Evolutionary conservation across 768 basidiomycete genomes (phyloP).

Genomic region (Kwoniella sp.): DNA sequence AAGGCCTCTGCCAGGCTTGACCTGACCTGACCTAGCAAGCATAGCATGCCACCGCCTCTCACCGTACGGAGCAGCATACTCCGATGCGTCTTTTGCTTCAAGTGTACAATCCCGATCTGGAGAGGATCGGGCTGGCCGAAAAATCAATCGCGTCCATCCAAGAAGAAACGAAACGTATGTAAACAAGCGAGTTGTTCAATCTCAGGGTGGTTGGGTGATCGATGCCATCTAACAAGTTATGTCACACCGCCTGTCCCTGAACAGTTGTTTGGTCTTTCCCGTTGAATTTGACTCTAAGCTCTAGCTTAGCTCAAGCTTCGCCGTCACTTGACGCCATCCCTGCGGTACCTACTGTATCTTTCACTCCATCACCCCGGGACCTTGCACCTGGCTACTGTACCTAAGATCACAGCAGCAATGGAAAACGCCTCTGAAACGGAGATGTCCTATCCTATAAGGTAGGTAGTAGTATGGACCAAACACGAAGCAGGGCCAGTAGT

Average conservation of each 20-base stretch:
- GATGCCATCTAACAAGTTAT: background rate
- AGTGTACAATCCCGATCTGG: no score
- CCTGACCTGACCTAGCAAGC: no score
- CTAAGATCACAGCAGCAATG: background rate
- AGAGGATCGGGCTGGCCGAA: background rate
- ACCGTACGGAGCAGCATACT: no score
- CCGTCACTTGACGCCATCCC: no score
- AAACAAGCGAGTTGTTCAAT: conserved; percentile 1
- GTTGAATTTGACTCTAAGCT: background rate
- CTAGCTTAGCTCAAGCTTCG: background rate
- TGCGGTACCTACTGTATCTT: no score
- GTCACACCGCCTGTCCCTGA: conserved; percentile 1
- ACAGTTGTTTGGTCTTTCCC: conserved; percentile 4
- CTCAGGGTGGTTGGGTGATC: background rate
- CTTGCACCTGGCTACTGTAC: no score
- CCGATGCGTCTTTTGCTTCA: no score
- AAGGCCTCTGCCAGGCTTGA: no score
- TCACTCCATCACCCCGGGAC: background rate
- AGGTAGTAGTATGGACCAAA: no score
- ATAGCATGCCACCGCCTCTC: no score
- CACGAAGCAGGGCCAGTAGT: no score
- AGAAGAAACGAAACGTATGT: background rate
- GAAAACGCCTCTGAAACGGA: background rate
- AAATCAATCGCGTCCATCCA: conserved; percentile 11
- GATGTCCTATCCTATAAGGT: background rate